These are phyloP conservation scores for Phytopythium ostracodes DNA, from an alignment of 352 stramenopile genomes.

Conservation along the genomic window DNA sequence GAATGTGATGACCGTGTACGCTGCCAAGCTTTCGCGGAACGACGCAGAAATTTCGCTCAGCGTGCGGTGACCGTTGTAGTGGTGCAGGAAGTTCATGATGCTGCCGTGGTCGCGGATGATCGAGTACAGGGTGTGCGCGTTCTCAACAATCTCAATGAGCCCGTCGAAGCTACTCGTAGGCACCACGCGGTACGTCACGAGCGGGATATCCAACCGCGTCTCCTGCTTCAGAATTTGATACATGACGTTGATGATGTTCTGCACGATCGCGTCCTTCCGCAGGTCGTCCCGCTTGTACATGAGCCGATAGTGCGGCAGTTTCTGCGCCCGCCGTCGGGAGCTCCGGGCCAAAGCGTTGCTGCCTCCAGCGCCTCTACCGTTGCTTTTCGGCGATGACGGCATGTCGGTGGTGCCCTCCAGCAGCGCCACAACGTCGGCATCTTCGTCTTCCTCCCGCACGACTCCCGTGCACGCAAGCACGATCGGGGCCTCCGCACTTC, in stretches of 20 bases:
- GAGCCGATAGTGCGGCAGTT: conserved; percentile 59
- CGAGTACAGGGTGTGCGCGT: conserved; percentile 79
- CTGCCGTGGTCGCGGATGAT: conserved; percentile 82
- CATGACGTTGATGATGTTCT: conserved; percentile 90
- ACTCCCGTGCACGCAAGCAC: conserved; percentile 77
- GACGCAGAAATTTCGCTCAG: conserved; percentile 84
- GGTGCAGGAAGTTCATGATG: conserved; percentile 84
- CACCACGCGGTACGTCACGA: conserved; percentile 85
- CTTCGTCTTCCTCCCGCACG: conserved; percentile 67
- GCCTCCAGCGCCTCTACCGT: background rate
- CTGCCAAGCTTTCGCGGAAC: conserved; percentile 91
- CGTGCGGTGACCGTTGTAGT: conserved; percentile 82
- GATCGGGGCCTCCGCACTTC: conserved; percentile 77
- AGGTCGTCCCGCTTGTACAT: conserved; percentile 89
- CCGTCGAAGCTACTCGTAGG: conserved; percentile 82
- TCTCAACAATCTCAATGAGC: conserved; percentile 85
- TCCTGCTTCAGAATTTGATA: conserved; percentile 85
- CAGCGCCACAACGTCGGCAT: conserved; percentile 20
- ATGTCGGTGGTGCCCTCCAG: conserved; percentile 33
- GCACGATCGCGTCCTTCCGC: conserved; percentile 79
- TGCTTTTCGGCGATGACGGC: conserved; percentile 12
- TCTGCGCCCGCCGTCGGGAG: conserved; percentile 16
- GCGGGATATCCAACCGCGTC: conserved; percentile 68
- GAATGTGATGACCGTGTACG: conserved; percentile 99
- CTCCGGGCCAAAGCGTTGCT: background rate